Evolutionary conservation across 345 rosid genomes (phyloP).

Genomic region (Rubroshorea leprosula): DNA sequence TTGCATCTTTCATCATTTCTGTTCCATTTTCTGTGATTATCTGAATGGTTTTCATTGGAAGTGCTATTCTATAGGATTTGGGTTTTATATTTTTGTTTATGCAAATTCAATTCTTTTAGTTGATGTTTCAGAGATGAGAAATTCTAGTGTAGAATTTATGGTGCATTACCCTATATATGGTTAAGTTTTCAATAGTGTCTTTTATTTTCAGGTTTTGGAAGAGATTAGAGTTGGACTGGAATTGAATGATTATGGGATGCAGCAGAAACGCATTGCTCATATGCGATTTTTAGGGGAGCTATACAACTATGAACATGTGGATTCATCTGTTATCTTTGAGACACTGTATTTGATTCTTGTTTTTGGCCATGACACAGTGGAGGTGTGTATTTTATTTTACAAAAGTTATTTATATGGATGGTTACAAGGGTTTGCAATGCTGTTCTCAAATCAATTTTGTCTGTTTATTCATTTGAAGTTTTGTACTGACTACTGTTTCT

Average conservation of each 20-base stretch:
- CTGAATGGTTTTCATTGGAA: neutral
- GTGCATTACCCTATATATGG: neutral
- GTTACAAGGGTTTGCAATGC: neutral
- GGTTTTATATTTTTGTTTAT: neutral
- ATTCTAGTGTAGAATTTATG: neutral
- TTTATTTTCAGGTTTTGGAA: slow-evolving; percentile 77
- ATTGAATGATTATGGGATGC: slow-evolving; percentile 93
- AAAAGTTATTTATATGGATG: neutral
- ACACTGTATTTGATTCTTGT: slow-evolving; percentile 77
- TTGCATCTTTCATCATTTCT: slow-evolving; percentile 20
- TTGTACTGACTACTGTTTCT: too few relatives aligned
- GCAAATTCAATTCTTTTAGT: neutral
- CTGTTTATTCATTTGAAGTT: too few relatives aligned
- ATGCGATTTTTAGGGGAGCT: slow-evolving; percentile 96
- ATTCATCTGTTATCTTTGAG: slow-evolving; percentile 94
- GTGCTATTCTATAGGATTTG: neutral
- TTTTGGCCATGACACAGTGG: slow-evolving; percentile 75
- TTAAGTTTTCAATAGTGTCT: slow-evolving; percentile 7
- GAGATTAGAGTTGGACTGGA: slow-evolving; percentile 95
- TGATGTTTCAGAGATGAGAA: neutral
- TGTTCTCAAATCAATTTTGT: too few relatives aligned
- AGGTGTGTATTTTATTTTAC: slow-evolving; percentile 42
- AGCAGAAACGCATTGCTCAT: slow-evolving; percentile 95
- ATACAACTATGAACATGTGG: slow-evolving; percentile 96
- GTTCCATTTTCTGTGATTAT: slow-evolving; percentile 11